A percentile compares a stretch with the other conserved stretches of the same genome.
These are phyloP conservation scores for Adenanthera pavonina DNA, from an alignment of 306 rosid genomes.

Conservation along the genomic window DNA sequence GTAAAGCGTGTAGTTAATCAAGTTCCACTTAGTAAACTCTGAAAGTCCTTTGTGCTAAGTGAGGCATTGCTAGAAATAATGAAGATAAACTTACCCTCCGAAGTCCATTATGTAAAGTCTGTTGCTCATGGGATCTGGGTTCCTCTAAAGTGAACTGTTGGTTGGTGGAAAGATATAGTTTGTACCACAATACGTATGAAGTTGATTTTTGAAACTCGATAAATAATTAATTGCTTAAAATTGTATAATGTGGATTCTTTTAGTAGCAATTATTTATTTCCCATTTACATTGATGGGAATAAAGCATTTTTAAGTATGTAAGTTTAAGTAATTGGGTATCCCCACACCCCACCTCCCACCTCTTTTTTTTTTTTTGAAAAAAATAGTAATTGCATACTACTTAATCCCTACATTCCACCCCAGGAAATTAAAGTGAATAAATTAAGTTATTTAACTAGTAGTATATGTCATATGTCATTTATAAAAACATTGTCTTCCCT, in stretches of 20 bases:
- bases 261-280: not conserved
- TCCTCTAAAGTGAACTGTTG: not conserved
- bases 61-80: slow-evolving; percentile 21
- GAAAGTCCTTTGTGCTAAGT: slow-evolving; percentile 40
- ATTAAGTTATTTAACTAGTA: too few relatives aligned
- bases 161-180: not conserved
- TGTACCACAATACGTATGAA: not conserved
- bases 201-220: not conserved
- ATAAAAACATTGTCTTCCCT: too few relatives aligned
- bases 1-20: slow-evolving; percentile 46
- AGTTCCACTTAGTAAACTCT: slow-evolving; percentile 71
- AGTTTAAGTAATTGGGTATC: too few relatives aligned
- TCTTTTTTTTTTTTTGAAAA: too few relatives aligned
- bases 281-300: not conserved
- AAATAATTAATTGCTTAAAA: not conserved
- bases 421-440: too few relatives aligned
- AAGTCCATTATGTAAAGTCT: too few relatives aligned
- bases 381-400: too few relatives aligned
- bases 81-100: not conserved
- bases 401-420: too few relatives aligned
- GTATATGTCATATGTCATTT: too few relatives aligned
- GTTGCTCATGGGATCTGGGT: not conserved
- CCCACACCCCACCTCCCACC: too few relatives aligned
- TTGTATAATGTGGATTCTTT: not conserved
- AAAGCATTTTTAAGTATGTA: too few relatives aligned